Conservation (phyloP, 441 rosid genomes). For the Arabidopsis hybrid region DNA sequence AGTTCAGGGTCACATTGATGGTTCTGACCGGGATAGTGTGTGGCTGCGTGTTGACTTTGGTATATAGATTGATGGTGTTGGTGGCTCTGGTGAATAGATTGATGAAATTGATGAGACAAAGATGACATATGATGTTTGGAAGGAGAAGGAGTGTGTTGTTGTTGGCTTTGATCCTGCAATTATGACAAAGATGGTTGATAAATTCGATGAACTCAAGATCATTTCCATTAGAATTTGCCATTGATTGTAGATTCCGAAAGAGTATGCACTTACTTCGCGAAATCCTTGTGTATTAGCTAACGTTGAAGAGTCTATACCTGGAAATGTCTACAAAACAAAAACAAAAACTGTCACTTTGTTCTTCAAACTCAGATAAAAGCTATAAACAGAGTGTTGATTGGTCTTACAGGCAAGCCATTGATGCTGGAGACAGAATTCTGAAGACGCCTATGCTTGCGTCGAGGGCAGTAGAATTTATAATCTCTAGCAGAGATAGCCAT, state of each 20-base stretch:
- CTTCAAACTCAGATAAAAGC: background rate
- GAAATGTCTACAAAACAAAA: slow-evolving; percentile 58
- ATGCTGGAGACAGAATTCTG: slow-evolving; percentile 61
- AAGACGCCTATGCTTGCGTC: slow-evolving; percentile 82
- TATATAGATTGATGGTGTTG: slow-evolving; percentile 75
- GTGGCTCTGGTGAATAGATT: slow-evolving; percentile 65
- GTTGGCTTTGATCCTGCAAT: slow-evolving; percentile 65
- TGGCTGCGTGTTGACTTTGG: slow-evolving; percentile 60
- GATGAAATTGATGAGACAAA: slow-evolving; percentile 77
- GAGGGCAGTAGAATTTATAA: slow-evolving; percentile 88
- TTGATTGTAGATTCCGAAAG: background rate
- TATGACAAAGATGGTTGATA: background rate
- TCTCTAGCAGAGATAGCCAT: slow-evolving; percentile 77
- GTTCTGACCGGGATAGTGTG: slow-evolving; percentile 69
- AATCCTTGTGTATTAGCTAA: slow-evolving; percentile 65
- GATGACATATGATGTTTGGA: slow-evolving; percentile 75
- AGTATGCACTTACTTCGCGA: slow-evolving; percentile 56
- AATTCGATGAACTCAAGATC: slow-evolving; percentile 3
- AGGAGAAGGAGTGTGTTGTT: slow-evolving; percentile 50
- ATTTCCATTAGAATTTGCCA: background rate
- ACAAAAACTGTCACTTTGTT: slow-evolving; percentile 21
- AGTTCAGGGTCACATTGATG: slow-evolving; percentile 80
- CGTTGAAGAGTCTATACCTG: slow-evolving; percentile 61
- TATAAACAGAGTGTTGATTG: slow-evolving; percentile 1
- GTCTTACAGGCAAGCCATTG: slow-evolving; percentile 70